Base-by-base conservation (phyloP, 1,284 basidiomycete genomes). In the Mycena citricolor region DNA sequence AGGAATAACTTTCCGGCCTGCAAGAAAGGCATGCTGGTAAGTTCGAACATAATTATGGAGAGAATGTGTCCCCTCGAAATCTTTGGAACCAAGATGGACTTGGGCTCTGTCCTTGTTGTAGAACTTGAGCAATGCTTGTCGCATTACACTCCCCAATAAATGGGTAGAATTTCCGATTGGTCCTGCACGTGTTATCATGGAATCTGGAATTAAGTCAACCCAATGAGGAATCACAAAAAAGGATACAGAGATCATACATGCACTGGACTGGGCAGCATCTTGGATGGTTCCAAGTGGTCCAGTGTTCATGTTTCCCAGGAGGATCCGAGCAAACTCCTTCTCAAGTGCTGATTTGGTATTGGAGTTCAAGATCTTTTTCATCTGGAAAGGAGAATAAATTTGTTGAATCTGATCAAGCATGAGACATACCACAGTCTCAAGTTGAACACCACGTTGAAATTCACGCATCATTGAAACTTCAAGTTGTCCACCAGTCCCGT, bases 401-500 rank as follows among this genome's bases (percentile, higher is more conserved):
- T 4, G 8, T 21, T 40, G 2, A 13, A 3, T 3, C 16, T 5
- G 22, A 30, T 10, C 23, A 19, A 22, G 17, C n/a, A n/a, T 30
- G n/a, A 16, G 8, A 26, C 43, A 8, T 42, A 58, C 57, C 37
- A 47, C 13, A 8, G 32, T 25, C 19, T 55, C 43, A 10, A 57
- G 14, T 7, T 39, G 41, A 19, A 44, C 16, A 28, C 24, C 48
- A 4, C 57, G 42, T 16, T 47, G 23, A 32, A 60, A 61, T 31
- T 54, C 56, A 1, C 62, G 51, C 47, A 63, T 57, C 56, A 63
- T 59, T 0, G 58, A 58, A 1, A 61, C 51, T 39, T 65, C 61
- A 3, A 62, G 38, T 32, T 55, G 55, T 8, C 63, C 61, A 6
- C 56, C 58, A 1, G 49, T 51, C 39, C 57, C 52, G 31, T 60